A percentile compares a stretch with the other conserved stretches of the same genome.
Evolutionary conservation across 345 rosid species (phyloP).

Genomic region (Eucalyptus shirleyi): DNA sequence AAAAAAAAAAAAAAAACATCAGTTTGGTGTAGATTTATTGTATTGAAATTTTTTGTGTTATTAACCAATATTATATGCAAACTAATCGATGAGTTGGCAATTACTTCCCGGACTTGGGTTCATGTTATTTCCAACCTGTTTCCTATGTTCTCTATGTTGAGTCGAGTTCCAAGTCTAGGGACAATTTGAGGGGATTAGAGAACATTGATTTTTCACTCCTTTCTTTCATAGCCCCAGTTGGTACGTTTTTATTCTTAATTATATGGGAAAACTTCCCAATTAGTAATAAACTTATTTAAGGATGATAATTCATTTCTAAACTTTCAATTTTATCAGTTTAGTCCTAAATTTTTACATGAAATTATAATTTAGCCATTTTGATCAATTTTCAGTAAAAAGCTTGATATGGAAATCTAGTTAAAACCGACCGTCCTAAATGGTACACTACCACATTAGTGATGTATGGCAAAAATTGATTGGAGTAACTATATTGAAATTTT

Average conservation of each 20-base stretch:
- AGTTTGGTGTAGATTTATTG: too few species aligned
- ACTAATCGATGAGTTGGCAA: not conserved
- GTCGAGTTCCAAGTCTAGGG: not conserved
- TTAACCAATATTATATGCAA: too few species aligned
- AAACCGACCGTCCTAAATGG: not conserved
- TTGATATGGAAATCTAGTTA: not conserved
- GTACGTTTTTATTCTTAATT: not conserved
- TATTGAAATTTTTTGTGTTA: too few species aligned
- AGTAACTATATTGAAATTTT: too few species aligned
- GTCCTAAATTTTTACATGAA: too few species aligned
- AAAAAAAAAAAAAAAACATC: too few species aligned
- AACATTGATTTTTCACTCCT: not conserved
- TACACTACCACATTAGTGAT: too few species aligned
- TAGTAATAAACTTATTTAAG: not conserved
- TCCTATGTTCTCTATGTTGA: not conserved
- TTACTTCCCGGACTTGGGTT: not conserved
- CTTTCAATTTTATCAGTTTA: too few species aligned
- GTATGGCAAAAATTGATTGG: not conserved
- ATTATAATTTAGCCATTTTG: too few species aligned
- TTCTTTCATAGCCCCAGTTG: not conserved
- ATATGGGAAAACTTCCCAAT: not conserved
- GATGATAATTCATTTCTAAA: not conserved
- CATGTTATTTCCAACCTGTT: not conserved
- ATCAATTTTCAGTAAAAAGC: not conserved
- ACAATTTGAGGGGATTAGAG: not conserved